Evolutionary conservation across 495 filamentous ascomycete genomes (phyloP).

Genomic region (Neurospora sp.): DNA sequence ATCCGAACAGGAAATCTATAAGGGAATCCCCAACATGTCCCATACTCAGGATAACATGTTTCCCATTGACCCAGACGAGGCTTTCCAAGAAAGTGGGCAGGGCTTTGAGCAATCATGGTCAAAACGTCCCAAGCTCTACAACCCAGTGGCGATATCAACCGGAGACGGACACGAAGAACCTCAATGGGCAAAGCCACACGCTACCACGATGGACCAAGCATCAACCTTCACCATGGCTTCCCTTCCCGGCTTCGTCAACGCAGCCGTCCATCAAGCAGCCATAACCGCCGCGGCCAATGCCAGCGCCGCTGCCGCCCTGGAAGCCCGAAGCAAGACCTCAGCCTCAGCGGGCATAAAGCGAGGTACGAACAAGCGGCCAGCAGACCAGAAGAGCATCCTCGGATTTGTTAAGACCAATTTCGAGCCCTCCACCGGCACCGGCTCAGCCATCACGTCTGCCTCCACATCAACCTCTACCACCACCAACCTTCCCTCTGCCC

Average conservation of each 20-base stretch:
- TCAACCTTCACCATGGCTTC: conserved; percentile 30
- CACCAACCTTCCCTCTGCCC: background rate
- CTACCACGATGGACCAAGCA: conserved; percentile 37
- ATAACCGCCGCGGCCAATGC: conserved; percentile 18
- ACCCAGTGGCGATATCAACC: conserved; percentile 4
- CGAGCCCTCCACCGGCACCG: background rate
- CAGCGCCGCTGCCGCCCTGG: conserved; percentile 7
- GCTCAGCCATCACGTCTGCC: background rate
- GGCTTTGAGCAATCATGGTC: conserved; percentile 2
- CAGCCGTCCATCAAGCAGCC: conserved; percentile 29
- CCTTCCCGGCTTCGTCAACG: conserved; percentile 34
- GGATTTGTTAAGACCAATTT: conserved; percentile 20
- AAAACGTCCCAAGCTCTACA: conserved; percentile 20
- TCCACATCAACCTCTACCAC: background rate
- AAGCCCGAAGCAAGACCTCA: conserved; percentile 8
- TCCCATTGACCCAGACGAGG: conserved; percentile 23
- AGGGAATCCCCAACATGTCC: conserved; percentile 29
- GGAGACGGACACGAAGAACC: conserved; percentile 22
- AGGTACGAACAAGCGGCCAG: conserved; percentile 22
- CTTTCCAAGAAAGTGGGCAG: background rate
- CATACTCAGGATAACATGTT: conserved; percentile 29
- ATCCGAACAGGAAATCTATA: conserved; percentile 28
- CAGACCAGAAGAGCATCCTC: conserved; percentile 33
- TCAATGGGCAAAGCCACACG: conserved; percentile 19
- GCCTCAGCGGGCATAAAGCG: conserved; percentile 5